Base-by-base conservation (phyloP, 2,329 filamentous ascomycete species). In the Fusarium pseudocircinatum region DNA sequence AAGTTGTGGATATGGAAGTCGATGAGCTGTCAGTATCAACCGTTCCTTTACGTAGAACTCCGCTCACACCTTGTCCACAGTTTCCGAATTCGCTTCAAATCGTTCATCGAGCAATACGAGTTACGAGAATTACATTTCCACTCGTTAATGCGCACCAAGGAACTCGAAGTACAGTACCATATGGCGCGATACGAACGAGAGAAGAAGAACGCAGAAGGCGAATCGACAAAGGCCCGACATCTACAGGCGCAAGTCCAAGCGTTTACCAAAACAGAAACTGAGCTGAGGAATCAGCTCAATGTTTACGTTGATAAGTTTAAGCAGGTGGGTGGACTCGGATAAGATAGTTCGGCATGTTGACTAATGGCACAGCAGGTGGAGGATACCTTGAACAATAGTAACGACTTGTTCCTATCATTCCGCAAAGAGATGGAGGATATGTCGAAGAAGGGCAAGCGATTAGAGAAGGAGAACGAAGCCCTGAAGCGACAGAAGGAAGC, bases 221-320 rank as follows among this genome's bases (percentile, higher is more conserved):
- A 99, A 84, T 86, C 91, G 28, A 88, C 88, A 62, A 93, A 95
- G 77, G 94, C 94, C 65, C 92, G 95, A 71, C 93, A 96, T 73
- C 87, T 99, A 59, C 97, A 96, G 77, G 88, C 91, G 40, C 96
- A 99, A 83, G 95, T 98, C 30, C 94, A 95, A 75, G 97, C 95
- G 4, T 98, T 98, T 81, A 96, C 95, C 40, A 96, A 97, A 83
- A 98, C 96, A 15, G 96, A 99, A 84, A 93, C 94, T 22, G 96
- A 98, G 83, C 88, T 99, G 62, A 88, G 96, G 68, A 97, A 94
- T 78, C 96, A 99, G 83, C 90, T 99, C 78, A 98, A 98, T 82
- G 96, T 98, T 77, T 99, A 99, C 79, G 96, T 98, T 32, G 96
- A 99, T 81, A 99, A 98, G 85, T 98, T 98, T 85, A 98, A 98